phyloP scores from a whole-genome alignment of 2,329 filamentous ascomycete genomes.

The Fusarium penzigii region DNA sequence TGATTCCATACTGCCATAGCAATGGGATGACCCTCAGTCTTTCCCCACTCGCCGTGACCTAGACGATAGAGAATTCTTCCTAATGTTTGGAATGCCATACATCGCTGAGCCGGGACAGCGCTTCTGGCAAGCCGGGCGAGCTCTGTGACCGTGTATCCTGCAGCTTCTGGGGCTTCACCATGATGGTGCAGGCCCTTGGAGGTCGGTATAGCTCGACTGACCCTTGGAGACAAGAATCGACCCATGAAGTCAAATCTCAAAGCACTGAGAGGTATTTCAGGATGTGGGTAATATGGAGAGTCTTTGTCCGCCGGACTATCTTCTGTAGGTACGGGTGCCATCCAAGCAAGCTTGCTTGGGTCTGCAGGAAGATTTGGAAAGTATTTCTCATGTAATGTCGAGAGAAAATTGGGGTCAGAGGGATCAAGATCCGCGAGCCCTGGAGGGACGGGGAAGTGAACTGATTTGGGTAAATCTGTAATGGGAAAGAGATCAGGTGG shows the following conservation, averaged over 20 bases:
- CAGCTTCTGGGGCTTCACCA: slow-evolving; percentile 86
- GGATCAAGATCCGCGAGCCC: slow-evolving; percentile 76
- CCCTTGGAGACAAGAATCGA: slow-evolving; percentile 73
- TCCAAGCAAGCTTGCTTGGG: slow-evolving; percentile 86
- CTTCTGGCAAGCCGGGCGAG: slow-evolving; percentile 79
- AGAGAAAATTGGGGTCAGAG: slow-evolving; percentile 77
- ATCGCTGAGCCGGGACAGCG: slow-evolving; percentile 81
- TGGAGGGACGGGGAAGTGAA: slow-evolving; percentile 63
- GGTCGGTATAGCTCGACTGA: slow-evolving; percentile 72
- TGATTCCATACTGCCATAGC: slow-evolving; percentile 82
- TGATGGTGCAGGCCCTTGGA: slow-evolving; percentile 90
- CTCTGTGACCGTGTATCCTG: slow-evolving; percentile 90
- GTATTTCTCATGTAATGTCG: slow-evolving; percentile 86
- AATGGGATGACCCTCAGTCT: slow-evolving; percentile 56
- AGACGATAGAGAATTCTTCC: slow-evolving; percentile 83
- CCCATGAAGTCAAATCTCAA: slow-evolving; percentile 90
- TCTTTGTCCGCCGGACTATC: slow-evolving; percentile 66
- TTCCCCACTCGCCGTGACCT: slow-evolving; percentile 71
- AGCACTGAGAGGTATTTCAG: slow-evolving; percentile 70
- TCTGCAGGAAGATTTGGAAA: slow-evolving; percentile 87
- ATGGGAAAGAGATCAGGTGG: slow-evolving; percentile 46
- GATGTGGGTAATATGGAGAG: slow-evolving; percentile 80
- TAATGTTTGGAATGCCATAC: slow-evolving; percentile 87
- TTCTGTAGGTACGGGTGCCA: slow-evolving; percentile 69
- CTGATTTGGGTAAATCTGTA: slow-evolving; percentile 41